These are phyloP conservation scores for Entamoeba dispar DNA, from an alignment of 208 protist genomes.

Conservation along the genomic window DNA sequence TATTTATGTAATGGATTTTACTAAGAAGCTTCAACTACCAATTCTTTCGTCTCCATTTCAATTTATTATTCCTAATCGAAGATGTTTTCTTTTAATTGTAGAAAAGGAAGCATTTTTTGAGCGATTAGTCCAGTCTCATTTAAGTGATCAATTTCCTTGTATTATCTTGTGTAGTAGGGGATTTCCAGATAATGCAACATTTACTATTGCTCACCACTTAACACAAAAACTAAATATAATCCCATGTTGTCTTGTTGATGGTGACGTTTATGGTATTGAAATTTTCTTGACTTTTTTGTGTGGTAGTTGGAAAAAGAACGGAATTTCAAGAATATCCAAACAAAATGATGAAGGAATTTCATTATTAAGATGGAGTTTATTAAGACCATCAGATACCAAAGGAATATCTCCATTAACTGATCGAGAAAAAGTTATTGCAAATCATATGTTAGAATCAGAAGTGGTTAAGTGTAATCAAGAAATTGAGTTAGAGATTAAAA, in stretches of 20 bases:
- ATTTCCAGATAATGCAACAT: not conserved
- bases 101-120: not conserved
- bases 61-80: not conserved
- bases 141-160: not conserved
- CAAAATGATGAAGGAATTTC: not conserved
- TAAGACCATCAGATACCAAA: not conserved
- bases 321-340: not conserved
- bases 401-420: not conserved
- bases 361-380: not conserved
- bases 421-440: not conserved
- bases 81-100: not conserved
- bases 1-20: not conserved
- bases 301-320: not conserved
- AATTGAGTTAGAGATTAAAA: not conserved
- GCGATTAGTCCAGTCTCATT: not conserved
- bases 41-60: not conserved
- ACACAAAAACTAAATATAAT: not conserved
- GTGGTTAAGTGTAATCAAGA: not conserved
- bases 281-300: not conserved
- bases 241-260: not conserved
- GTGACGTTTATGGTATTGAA: not conserved
- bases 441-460: not conserved
- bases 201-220: not conserved
- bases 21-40: not conserved
- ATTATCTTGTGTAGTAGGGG: not conserved